Evolutionary conservation across 1,284 basidiomycete genomes (phyloP).

Genomic region (Somion occarium): DNA sequence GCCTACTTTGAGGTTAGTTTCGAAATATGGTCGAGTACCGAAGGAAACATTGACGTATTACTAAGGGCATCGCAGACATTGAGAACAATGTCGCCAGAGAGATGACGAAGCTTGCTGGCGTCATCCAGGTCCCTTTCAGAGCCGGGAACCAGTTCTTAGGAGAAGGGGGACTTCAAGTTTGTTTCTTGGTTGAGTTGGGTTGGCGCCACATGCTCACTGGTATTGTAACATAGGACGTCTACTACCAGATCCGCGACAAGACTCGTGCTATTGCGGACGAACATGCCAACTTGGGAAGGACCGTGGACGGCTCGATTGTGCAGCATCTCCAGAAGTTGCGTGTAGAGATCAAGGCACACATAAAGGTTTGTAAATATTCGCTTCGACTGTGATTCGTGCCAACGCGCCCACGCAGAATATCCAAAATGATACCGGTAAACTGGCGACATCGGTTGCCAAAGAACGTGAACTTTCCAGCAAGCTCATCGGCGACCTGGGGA

Average conservation of each 20-base stretch:
- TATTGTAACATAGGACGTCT: constrained; percentile 68
- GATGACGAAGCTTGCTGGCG: constrained; percentile 92
- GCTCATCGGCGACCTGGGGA: constrained; percentile 85
- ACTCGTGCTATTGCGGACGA: constrained; percentile 93
- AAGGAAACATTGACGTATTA: constrained; percentile 15
- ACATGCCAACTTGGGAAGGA: constrained; percentile 93
- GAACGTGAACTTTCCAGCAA: constrained; percentile 90
- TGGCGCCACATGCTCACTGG: background rate
- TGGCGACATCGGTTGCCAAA: constrained; percentile 90
- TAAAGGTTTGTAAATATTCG: constrained; percentile 56
- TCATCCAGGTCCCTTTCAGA: constrained; percentile 96
- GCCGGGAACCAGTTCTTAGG: constrained; percentile 95
- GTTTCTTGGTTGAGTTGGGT: constrained; percentile 3
- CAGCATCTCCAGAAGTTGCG: constrained; percentile 95
- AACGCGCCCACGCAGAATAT: constrained; percentile 88
- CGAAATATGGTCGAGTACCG: background rate
- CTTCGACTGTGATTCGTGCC: background rate
- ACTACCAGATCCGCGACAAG: constrained; percentile 92
- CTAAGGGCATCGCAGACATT: constrained; percentile 85
- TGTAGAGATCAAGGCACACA: constrained; percentile 95
- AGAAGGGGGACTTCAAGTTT: constrained; percentile 71
- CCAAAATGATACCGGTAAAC: constrained; percentile 97
- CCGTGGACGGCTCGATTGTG: constrained; percentile 96
- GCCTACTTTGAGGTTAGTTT: constrained; percentile 71
- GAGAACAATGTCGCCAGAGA: constrained; percentile 95